Conservation (phyloP, 352 stramenopile genomes). For the Globisporangium rhizosaccharum region DNA sequence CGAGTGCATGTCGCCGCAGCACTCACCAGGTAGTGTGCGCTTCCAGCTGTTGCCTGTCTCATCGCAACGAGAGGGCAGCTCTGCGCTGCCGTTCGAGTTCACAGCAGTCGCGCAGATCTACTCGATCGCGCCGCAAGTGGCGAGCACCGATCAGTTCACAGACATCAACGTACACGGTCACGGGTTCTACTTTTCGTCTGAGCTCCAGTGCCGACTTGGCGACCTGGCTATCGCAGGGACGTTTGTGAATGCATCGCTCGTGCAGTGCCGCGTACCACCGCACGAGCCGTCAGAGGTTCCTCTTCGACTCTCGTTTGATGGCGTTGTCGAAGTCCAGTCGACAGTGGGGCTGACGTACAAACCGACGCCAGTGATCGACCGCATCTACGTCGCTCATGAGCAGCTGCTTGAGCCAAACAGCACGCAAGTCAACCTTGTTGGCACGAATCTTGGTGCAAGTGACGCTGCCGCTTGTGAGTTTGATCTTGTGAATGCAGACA, state of each 20-base stretch:
- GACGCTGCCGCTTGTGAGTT: constrained; percentile 9
- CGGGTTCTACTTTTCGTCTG: constrained; percentile 24
- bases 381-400: neutral
- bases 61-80: constrained; percentile 11
- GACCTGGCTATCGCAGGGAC: neutral
- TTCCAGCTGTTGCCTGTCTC: constrained; percentile 26
- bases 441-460: neutral
- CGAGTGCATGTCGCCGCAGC: constrained; percentile 15
- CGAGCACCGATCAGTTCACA: constrained; percentile 11
- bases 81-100: constrained; percentile 20
- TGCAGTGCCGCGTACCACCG: constrained; percentile 31
- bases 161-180: constrained; percentile 27
- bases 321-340: constrained; percentile 12
- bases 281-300: constrained; percentile 19
- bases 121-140: constrained; percentile 20
- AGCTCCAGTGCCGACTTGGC: constrained; percentile 17
- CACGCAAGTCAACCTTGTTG: neutral
- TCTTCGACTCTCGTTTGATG: constrained; percentile 24
- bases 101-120: constrained; percentile 21
- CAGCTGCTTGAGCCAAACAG: neutral
- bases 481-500: neutral
- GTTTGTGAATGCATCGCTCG: constrained; percentile 28
- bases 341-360: constrained; percentile 22
- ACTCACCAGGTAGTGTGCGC: constrained; percentile 8
- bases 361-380: constrained; percentile 5